phyloP scores from a whole-genome alignment of 2,329 filamentous ascomycete species.

The Ophiostoma angusticollis region DNA sequence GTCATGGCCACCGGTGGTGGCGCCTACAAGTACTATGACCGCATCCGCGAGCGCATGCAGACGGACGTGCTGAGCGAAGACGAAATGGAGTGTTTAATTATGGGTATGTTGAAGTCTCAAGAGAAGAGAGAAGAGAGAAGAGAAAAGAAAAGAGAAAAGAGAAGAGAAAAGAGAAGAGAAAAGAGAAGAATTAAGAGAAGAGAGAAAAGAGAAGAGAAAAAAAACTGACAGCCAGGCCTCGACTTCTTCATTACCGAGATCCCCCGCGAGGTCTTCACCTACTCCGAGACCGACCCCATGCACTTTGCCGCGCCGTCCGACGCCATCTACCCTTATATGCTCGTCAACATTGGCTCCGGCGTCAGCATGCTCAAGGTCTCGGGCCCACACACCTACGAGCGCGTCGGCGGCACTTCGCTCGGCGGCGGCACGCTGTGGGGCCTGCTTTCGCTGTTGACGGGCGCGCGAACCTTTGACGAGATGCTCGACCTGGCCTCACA shows the following conservation, averaged over 20 bases:
- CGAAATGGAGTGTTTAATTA: constrained; percentile 97
- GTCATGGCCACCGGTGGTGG: constrained; percentile 95
- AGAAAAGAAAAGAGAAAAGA: too few species aligned
- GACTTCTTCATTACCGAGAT: constrained; percentile 99
- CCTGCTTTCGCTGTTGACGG: constrained; percentile 77
- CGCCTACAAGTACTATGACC: constrained; percentile 93
- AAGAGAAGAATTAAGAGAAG: too few species aligned
- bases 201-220: too few species aligned
- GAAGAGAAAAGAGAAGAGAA: too few species aligned
- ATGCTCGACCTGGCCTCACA: constrained; percentile 87
- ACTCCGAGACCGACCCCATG: constrained; percentile 84
- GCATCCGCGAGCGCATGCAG: constrained; percentile 67
- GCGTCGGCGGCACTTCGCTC: constrained; percentile 87
- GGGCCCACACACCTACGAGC: constrained; percentile 71
- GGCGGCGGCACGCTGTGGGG: constrained; percentile 98
- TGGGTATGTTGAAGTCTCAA: constrained; percentile 60
- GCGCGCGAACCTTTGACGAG: constrained; percentile 91
- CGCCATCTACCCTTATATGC: constrained; percentile 81
- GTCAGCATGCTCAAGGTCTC: constrained; percentile 97
- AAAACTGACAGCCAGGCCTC: constrained; percentile 51
- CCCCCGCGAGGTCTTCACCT: constrained; percentile 91
- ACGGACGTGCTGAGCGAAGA: constrained; percentile 87
- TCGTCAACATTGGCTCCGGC: constrained; percentile 96
- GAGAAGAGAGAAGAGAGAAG: too few species aligned
- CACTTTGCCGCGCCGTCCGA: constrained; percentile 57